Conservation (phyloP, 1,284 basidiomycete species). For the Fistulinella cinereoalba region DNA sequence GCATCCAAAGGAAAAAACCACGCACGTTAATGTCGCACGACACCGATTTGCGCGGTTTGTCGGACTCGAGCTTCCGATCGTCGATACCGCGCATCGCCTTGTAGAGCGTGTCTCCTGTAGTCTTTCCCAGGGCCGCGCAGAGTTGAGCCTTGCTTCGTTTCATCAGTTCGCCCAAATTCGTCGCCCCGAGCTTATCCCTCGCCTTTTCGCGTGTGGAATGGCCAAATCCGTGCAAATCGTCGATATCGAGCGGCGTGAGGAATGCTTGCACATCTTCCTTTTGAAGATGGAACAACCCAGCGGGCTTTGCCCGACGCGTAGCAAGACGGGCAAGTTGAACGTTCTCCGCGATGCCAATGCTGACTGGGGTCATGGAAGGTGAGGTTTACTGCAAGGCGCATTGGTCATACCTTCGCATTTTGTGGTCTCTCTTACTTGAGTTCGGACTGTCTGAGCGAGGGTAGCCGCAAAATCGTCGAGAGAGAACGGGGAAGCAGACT, state of each 20-base stretch:
- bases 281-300: constrained; percentile 74
- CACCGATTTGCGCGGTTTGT: constrained; percentile 83
- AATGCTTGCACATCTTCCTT: constrained; percentile 53
- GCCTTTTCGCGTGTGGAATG: constrained; percentile 71
- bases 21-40: constrained; percentile 89
- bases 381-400: neutral
- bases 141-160: constrained; percentile 61
- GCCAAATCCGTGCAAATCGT: constrained; percentile 88
- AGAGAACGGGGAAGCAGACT: constrained; percentile 28
- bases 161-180: constrained; percentile 66
- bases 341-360: constrained; percentile 90
- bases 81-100: constrained; percentile 86
- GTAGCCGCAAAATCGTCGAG: constrained; percentile 58
- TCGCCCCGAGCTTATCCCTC: constrained; percentile 70
- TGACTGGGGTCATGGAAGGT: constrained; percentile 48
- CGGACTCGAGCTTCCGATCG: constrained; percentile 73
- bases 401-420: constrained; percentile 72
- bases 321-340: constrained; percentile 91
- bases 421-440: constrained; percentile 72
- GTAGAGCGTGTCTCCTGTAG: constrained; percentile 81
- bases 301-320: constrained; percentile 89
- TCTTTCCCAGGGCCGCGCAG: constrained; percentile 76
- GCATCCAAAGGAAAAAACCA: constrained; percentile 11
- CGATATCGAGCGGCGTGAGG: constrained; percentile 77
- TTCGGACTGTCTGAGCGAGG: constrained; percentile 79